These are phyloP conservation scores for Lathyrus tuberosus DNA, from an alignment of 306 rosid species.

Conservation along the genomic window DNA sequence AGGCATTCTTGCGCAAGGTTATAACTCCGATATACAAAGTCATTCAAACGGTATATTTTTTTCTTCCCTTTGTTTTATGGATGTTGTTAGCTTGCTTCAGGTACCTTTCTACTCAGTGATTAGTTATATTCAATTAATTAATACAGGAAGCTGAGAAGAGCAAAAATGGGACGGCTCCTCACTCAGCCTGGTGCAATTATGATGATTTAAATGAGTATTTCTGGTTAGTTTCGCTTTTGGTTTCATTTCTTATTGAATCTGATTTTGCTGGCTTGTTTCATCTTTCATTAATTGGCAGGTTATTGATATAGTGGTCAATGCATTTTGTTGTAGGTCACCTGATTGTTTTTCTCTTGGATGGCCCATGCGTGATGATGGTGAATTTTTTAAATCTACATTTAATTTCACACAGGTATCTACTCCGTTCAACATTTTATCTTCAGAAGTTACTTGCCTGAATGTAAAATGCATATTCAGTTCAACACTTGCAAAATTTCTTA, in stretches of 20 bases:
- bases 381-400: slow-evolving; percentile 86
- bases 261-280: slow-evolving; percentile 34
- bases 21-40: slow-evolving; percentile 79
- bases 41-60: slow-evolving; percentile 64
- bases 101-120: slow-evolving; percentile 30
- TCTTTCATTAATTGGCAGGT: slow-evolving; percentile 17
- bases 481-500: slow-evolving; percentile 36
- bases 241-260: slow-evolving; percentile 32
- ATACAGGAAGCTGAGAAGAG: slow-evolving; percentile 77
- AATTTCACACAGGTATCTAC: slow-evolving; percentile 57
- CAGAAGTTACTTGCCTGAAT: slow-evolving; percentile 22
- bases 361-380: slow-evolving; percentile 99
- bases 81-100: slow-evolving; percentile 26
- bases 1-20: slow-evolving; percentile 90
- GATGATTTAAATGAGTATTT: slow-evolving; percentile 95
- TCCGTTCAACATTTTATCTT: slow-evolving; percentile 14
- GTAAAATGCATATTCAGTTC: slow-evolving; percentile 19
- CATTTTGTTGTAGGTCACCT: slow-evolving; percentile 64
- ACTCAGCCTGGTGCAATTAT: slow-evolving; percentile 88
- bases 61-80: slow-evolving; percentile 9
- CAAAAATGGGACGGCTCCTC: slow-evolving; percentile 76
- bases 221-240: slow-evolving; percentile 63
- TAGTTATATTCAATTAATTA: slow-evolving; percentile 29
- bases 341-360: slow-evolving; percentile 98
- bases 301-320: slow-evolving; percentile 29